Base-by-base conservation (phyloP, 2,329 filamentous ascomycete species). In the Colletotrichum incanum region DNA sequence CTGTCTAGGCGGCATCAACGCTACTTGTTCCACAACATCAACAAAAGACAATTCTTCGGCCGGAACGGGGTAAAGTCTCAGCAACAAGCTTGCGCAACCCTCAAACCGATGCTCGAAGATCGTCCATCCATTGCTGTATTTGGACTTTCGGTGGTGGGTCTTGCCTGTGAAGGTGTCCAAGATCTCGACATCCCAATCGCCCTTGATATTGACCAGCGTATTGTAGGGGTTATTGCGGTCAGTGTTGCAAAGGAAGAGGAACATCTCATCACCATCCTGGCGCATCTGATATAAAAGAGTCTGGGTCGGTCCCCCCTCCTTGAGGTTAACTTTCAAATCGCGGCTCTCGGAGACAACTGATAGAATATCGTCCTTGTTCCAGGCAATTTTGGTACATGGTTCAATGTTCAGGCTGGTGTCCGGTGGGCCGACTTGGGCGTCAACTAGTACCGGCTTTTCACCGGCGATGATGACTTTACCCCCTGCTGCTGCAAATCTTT, bases 181-280 rank as follows among this genome's bases (percentile, higher is more conserved):
- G 4, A 75, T 61, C 16, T 73, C 73, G n/a, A 79, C 68, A 5
- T 76, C 64, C 79, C 79, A 80, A 9, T 47, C 28, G 1, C 78
- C 79, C 26, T 75, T 77, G 28, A 80, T 62, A 5, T 73, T 62
- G 1, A 80, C 68, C 6, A 52, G 65, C n/a, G 76, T 76, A 26
- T 76, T 67, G 8, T 74, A 60, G 0, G 75, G 64, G 2, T 70
- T 73, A 14, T 62, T 74, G 3, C 78, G 75, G 43, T 80, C 76
- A 16, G 75, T 78, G 37, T 80, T 80, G 71, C 78, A 80, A 63
- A 80, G 75, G 61, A 80, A 80, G 2, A 79, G 65, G 47, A 77
- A 80, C 9, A 76, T 74, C 14, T 78, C 72, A 12, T 77, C 74
- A 5, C 63, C 75, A 34, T 80, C 79, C 34, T 80, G 69, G 14